Conservation (phyloP, 208 protist species). For the Wallacemonas sp. region DNA sequence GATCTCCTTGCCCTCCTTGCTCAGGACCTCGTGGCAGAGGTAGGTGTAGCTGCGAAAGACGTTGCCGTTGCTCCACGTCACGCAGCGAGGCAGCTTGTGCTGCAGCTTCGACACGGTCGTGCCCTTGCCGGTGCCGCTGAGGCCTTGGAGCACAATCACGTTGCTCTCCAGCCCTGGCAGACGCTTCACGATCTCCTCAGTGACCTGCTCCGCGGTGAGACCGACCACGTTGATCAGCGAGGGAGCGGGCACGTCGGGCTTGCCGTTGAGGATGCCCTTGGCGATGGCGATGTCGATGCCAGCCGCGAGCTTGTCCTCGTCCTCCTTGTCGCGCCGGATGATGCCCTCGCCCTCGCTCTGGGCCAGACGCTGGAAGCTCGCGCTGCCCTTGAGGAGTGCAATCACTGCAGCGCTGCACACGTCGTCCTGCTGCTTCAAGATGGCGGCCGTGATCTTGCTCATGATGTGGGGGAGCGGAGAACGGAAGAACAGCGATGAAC, state of each 20-base stretch:
- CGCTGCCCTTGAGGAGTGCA: constrained; percentile 40
- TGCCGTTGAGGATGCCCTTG: constrained; percentile 68
- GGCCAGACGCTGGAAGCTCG: constrained; percentile 58
- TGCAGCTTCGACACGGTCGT: constrained; percentile 86
- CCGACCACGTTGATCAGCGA: constrained; percentile 71
- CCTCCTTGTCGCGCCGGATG: constrained; percentile 80
- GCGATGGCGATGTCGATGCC: constrained; percentile 78
- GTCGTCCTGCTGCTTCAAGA: constrained; percentile 85
- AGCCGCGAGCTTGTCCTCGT: constrained; percentile 84
- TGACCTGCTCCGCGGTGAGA: constrained; percentile 74
- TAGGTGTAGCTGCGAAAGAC: constrained; percentile 92
- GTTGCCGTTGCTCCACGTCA: constrained; percentile 93
- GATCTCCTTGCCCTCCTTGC: constrained; percentile 46
- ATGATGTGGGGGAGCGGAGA: constrained; percentile 14
- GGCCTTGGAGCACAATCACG: constrained; percentile 87
- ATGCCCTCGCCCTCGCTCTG: constrained; percentile 71
- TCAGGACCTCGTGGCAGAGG: constrained; percentile 65
- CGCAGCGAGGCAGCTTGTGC: constrained; percentile 66
- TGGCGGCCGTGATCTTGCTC: constrained; percentile 31
- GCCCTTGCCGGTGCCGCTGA: constrained; percentile 91
- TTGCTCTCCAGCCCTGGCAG: constrained; percentile 74
- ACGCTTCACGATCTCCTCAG: constrained; percentile 59
- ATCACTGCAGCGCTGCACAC: constrained; percentile 74
- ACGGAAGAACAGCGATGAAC: background rate
- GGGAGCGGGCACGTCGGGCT: constrained; percentile 33